Base-by-base conservation (phyloP, 495 filamentous ascomycete genomes). In the Aspergillus panamensis region DNA sequence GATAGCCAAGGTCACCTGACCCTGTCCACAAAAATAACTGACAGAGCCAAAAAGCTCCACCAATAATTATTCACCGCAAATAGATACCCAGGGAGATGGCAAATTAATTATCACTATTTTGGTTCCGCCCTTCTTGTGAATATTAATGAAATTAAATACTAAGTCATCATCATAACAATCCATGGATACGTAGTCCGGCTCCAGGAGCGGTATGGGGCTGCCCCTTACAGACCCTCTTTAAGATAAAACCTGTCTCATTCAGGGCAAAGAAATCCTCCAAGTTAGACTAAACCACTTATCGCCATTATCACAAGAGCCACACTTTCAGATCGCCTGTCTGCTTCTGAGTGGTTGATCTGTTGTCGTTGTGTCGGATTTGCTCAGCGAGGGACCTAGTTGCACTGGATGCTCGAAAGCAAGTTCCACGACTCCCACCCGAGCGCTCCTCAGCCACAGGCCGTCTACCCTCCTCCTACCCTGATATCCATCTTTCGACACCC, bases 371-470 rank as follows among this genome's bases (percentile, higher is more conserved):
- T 20, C 3, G 9, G 19, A 45, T 45, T 21, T 20, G n/a, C 42
- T n/a, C 42, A 20, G 17, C 10, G 42, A 45, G 42, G 42, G 42
- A 45, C n/a, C 42, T n/a, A 45, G 42, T 45, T 6, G 42, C 17
- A 19, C 42, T 45, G 42, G 42, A 45, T 45, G 42, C 14, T 21
- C 42, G 7, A 17, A 45, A 45, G 42, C 50, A 55, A 50, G 51
- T 51, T 45, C 59, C 57, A 60, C 55, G 51, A 56, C 35, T 57
- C 48, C 57, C 58, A 53, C 51, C 64, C 61, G 60, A 66, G 60
- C 60, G 60, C 52, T 43, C 59, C 59, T 61, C 58, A 59, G 58
- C 60, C 63, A 59, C 57, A 60, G 43, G 54, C 49, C 31, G 51
- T 50, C 43, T 29, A 9, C 53, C 47, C 48, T 39, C 43, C 40